Conservation (phyloP, 2,329 filamentous ascomycete genomes). For the Apiospora arundinis region DNA sequence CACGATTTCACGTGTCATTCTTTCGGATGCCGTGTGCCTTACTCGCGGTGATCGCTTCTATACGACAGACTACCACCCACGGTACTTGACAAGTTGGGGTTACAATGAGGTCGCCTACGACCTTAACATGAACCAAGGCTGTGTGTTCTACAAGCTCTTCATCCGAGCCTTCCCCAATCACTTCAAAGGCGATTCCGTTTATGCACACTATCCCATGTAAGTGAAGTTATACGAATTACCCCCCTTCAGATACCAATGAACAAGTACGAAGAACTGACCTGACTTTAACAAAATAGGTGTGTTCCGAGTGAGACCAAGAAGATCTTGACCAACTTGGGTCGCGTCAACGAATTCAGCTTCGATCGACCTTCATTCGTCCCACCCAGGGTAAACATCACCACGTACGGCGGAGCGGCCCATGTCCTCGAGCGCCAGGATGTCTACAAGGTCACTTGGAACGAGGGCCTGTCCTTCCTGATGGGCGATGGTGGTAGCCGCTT, state of each 20-base stretch:
- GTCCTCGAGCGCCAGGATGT: constrained; percentile 65
- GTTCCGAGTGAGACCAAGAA: constrained; percentile 73
- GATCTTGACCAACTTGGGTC: constrained; percentile 72
- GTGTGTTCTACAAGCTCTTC: constrained; percentile 85
- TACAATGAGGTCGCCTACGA: constrained; percentile 78
- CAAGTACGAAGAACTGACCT: not conserved
- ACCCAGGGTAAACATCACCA: constrained; percentile 61
- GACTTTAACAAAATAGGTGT: constrained; percentile 31
- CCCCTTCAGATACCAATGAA: not conserved
- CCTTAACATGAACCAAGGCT: constrained; percentile 77
- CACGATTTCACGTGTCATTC: constrained; percentile 57
- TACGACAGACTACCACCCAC: constrained; percentile 64
- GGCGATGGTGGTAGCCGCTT: constrained; percentile 59
- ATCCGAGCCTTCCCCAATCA: constrained; percentile 80
- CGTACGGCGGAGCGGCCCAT: constrained; percentile 65
- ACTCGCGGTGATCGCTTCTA: constrained; percentile 71
- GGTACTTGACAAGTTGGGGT: constrained; percentile 73
- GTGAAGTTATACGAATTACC: constrained; percentile 27
- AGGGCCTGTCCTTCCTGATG: constrained; percentile 68
- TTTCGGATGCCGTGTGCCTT: constrained; percentile 67
- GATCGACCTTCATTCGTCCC: constrained; percentile 61
- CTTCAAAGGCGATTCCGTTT: constrained; percentile 79
- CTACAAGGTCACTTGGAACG: constrained; percentile 71
- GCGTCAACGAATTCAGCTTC: constrained; percentile 73
- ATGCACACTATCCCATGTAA: constrained; percentile 77